A percentile compares a stretch with the other conserved stretches of the same genome.
phyloP scores from a whole-genome alignment of 1,284 basidiomycete species.

The Erythrobasidium hasegawianum region DNA sequence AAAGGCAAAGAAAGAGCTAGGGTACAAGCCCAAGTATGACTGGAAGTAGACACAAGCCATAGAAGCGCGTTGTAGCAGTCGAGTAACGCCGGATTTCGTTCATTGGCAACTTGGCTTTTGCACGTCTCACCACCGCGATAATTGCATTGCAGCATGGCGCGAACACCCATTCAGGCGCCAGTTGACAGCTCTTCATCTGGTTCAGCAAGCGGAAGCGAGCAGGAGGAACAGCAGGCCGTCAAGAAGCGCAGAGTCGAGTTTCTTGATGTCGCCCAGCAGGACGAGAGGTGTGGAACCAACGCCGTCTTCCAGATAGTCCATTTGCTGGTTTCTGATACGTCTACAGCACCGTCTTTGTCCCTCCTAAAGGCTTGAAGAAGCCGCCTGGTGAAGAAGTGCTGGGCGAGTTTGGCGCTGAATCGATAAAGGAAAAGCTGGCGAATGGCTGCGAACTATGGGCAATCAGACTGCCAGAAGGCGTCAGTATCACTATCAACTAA shows the following conservation, averaged over 20 bases:
- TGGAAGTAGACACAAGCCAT: conserved; percentile 35
- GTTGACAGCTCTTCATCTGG: not conserved
- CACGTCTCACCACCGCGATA: no score
- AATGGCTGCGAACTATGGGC: conserved; percentile 31
- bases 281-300: not conserved
- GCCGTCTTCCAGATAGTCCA: no score
- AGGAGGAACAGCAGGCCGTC: conserved; percentile 18
- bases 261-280: conserved; percentile 11
- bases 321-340: no score
- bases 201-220: conserved; percentile 3
- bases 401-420: conserved; percentile 23
- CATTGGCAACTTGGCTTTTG: no score
- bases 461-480: conserved; percentile 20
- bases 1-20: conserved; percentile 50
- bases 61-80: not conserved
- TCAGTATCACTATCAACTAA: no score
- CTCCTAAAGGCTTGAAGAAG: conserved; percentile 28
- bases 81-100: no score
- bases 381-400: conserved; percentile 23
- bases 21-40: conserved; percentile 48
- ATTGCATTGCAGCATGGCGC: no score
- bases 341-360: conserved; percentile 11
- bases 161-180: no score
- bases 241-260: conserved; percentile 26
- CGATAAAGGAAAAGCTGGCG: conserved; percentile 26